phyloP scores from a whole-genome alignment of 306 rosid species.

The Boehmeria nivea region DNA sequence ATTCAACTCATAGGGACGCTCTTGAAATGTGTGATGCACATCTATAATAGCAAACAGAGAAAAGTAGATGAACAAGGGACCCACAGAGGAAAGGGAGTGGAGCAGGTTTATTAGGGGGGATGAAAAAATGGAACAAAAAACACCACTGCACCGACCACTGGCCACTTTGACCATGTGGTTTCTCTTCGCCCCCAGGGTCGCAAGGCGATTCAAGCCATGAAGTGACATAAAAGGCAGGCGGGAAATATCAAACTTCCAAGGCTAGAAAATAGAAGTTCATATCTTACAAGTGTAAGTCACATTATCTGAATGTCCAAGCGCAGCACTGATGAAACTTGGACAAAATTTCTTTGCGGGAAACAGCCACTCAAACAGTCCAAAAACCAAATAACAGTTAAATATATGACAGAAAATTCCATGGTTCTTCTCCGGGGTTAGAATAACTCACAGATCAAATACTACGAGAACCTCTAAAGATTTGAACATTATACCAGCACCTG shows the following conservation, averaged over 20 bases:
- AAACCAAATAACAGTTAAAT: conserved; percentile 3
- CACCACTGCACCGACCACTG: not conserved
- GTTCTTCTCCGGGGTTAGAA: conserved; percentile 29
- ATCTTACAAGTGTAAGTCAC: not conserved
- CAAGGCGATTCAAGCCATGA: too few relatives aligned
- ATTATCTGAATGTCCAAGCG: not conserved
- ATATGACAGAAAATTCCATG: conserved; percentile 9
- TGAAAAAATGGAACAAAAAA: not conserved
- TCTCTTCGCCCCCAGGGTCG: not conserved
- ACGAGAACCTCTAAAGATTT: conserved; percentile 36
- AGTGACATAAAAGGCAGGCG: too few relatives aligned
- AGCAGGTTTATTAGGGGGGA: too few relatives aligned
- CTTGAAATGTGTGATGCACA: too few relatives aligned
- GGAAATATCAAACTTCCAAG: not conserved
- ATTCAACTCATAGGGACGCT: too few relatives aligned
- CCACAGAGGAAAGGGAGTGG: too few relatives aligned
- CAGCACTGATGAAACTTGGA: not conserved
- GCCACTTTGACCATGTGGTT: not conserved
- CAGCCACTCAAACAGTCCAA: conserved; percentile 4
- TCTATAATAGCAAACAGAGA: too few relatives aligned
- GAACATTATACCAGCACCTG: conserved; percentile 43
- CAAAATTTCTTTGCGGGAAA: not conserved
- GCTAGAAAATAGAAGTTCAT: conserved; percentile 1
- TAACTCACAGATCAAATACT: conserved; percentile 34
- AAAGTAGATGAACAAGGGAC: too few relatives aligned